phyloP scores from a whole-genome alignment of 352 stramenopile genomes.

The Globisporangium sylvaticum region DNA sequence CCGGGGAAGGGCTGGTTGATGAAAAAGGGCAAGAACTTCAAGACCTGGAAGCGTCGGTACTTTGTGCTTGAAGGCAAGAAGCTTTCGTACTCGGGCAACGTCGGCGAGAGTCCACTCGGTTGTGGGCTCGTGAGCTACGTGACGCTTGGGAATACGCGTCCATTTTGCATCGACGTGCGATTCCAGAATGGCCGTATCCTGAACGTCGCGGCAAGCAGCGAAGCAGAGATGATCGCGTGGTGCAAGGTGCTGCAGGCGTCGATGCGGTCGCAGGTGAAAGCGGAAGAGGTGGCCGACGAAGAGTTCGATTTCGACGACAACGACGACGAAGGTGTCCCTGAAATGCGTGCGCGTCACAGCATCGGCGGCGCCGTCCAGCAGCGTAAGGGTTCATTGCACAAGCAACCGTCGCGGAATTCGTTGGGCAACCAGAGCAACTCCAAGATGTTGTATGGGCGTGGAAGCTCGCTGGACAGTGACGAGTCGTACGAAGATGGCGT shows the following conservation, averaged over 20 bases:
- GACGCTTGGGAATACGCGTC: slow-evolving; percentile 50
- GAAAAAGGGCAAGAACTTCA: slow-evolving; percentile 63
- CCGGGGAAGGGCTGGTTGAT: slow-evolving; percentile 40
- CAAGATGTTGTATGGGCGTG: neutral
- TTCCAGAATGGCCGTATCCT: slow-evolving; percentile 67
- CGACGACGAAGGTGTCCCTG: slow-evolving; percentile 21
- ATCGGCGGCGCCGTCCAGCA: neutral
- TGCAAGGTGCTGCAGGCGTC: slow-evolving; percentile 47
- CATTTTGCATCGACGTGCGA: slow-evolving; percentile 62
- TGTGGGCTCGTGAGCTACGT: slow-evolving; percentile 50
- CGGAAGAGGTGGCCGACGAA: slow-evolving; percentile 15
- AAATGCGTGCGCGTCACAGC: slow-evolving; percentile 13
- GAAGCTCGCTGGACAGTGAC: slow-evolving; percentile 17
- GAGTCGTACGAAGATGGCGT: slow-evolving; percentile 11
- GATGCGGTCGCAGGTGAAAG: slow-evolving; percentile 26
- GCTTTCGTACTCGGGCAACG: slow-evolving; percentile 50
- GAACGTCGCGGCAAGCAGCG: slow-evolving; percentile 43
- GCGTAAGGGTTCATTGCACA: neutral
- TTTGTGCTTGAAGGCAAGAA: slow-evolving; percentile 54
- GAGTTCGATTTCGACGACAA: slow-evolving; percentile 57
- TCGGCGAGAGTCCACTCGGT: slow-evolving; percentile 35
- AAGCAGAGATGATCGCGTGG: slow-evolving; percentile 61
- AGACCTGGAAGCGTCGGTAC: slow-evolving; percentile 64
- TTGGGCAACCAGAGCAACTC: neutral
- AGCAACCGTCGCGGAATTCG: slow-evolving; percentile 3